These are phyloP conservation scores for Penicillium sclerotigenum DNA, from an alignment of 2,329 filamentous ascomycete species.

Conservation along the genomic window DNA sequence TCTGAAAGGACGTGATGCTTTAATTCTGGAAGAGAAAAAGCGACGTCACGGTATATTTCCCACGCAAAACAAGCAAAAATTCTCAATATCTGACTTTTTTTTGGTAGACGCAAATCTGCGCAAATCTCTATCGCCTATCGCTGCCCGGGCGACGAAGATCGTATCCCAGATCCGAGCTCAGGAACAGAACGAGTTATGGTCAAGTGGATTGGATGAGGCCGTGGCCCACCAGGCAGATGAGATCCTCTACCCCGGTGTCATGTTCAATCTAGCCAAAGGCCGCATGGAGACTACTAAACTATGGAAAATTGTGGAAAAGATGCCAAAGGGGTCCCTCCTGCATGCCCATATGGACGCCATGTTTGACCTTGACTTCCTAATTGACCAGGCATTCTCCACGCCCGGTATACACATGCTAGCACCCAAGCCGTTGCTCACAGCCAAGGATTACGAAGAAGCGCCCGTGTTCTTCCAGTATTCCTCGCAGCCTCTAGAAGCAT, in stretches of 20 bases:
- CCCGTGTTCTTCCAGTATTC: constrained; percentile 62
- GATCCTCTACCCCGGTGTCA: constrained; percentile 81
- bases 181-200: constrained; percentile 76
- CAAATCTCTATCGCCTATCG: constrained; percentile 69
- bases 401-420: constrained; percentile 71
- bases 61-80: constrained; percentile 12
- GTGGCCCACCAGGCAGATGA: constrained; percentile 61
- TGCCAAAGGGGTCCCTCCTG: constrained; percentile 72
- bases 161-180: constrained; percentile 74
- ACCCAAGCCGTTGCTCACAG: constrained; percentile 55
- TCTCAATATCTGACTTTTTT: constrained; percentile 1
- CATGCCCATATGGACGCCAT: constrained; percentile 91
- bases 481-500: constrained; percentile 45
- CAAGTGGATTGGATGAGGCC: constrained; percentile 65
- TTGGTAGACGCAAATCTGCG: constrained; percentile 31
- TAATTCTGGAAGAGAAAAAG: constrained; percentile 78
- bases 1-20: constrained; percentile 67
- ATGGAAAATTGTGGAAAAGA: constrained; percentile 77
- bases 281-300: constrained; percentile 79
- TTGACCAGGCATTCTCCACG: constrained; percentile 66
- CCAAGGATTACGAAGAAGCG: constrained; percentile 53
- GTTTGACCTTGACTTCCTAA: constrained; percentile 79
- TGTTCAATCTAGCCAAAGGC: constrained; percentile 84
- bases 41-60: constrained; percentile 66
- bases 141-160: constrained; percentile 72